phyloP scores from a whole-genome alignment of 345 rosid genomes.

The Chamaenerion angustifolium region DNA sequence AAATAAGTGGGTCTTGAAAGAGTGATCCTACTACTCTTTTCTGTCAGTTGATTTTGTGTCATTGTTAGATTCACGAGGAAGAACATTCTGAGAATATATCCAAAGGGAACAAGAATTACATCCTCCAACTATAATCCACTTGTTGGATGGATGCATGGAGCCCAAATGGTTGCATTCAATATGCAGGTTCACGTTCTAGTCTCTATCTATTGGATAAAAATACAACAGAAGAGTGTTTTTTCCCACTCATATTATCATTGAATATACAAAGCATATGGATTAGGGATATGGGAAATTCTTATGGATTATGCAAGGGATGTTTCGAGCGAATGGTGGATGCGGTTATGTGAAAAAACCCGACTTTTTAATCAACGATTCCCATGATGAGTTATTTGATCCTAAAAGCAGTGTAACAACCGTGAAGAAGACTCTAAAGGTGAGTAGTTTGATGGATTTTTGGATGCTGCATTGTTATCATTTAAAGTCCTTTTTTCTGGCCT shows the following conservation, averaged over 20 bases:
- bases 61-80: conserved; percentile 61
- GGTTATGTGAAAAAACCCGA: conserved; percentile 85
- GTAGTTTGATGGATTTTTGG: not conserved
- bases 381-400: conserved; percentile 46
- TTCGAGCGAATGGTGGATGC: conserved; percentile 81
- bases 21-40: too few relatives aligned
- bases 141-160: conserved; percentile 93
- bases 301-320: conserved; percentile 94
- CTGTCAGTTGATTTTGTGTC: not conserved
- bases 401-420: conserved; percentile 21
- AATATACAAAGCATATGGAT: not conserved
- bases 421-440: conserved; percentile 51
- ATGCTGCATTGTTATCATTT: too few relatives aligned
- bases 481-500: not conserved
- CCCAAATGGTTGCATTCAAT: conserved; percentile 97
- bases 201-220: not conserved
- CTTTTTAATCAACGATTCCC: conserved; percentile 33
- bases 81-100: conserved; percentile 72
- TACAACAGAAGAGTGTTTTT: not conserved
- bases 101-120: conserved; percentile 68
- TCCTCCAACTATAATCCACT: conserved; percentile 89
- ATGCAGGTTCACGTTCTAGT: too few relatives aligned
- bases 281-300: conserved; percentile 78
- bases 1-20: too few relatives aligned
- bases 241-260: too few relatives aligned